phyloP scores from a whole-genome alignment of 2,329 filamentous ascomycete genomes.

The Paraphaeosphaeria sporulosa region DNA sequence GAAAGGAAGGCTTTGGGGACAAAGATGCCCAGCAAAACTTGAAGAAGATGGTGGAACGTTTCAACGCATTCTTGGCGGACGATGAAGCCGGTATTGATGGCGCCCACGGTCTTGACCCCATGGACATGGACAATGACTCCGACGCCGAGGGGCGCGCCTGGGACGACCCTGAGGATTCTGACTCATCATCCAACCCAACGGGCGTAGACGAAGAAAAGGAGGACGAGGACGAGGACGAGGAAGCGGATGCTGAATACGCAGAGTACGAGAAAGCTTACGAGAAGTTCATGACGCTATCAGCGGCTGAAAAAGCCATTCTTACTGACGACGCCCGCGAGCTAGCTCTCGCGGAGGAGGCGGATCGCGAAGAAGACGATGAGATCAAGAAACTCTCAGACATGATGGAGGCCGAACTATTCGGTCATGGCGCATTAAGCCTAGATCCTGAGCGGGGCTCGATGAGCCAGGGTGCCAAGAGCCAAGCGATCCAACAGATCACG shows the following conservation, averaged over 20 bases:
- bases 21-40: constrained; percentile 75
- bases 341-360: constrained; percentile 51
- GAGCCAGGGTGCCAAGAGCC: constrained; percentile 14
- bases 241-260: constrained; percentile 76
- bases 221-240: constrained; percentile 73
- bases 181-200: constrained; percentile 54
- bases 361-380: constrained; percentile 59
- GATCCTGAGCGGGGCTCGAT: constrained; percentile 30
- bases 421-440: constrained; percentile 69
- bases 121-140: constrained; percentile 70
- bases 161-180: constrained; percentile 52
- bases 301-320: constrained; percentile 43
- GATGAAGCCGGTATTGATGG: constrained; percentile 82
- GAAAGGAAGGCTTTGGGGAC: constrained; percentile 64
- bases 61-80: constrained; percentile 90
- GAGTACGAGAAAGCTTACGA: constrained; percentile 80
- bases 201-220: constrained; percentile 61
- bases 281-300: constrained; percentile 78
- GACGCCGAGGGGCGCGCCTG: constrained; percentile 56
- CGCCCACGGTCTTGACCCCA: constrained; percentile 72
- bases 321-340: constrained; percentile 45
- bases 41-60: constrained; percentile 90
- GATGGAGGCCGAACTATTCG: constrained; percentile 77
- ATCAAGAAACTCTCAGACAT: constrained; percentile 71
- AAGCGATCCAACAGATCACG: constrained; percentile 21